Percentiles rank a stretch among this genome's conserved stretches.
phyloP scores from a whole-genome alignment of 2,329 filamentous ascomycete genomes.

The Penicillium sp. region DNA sequence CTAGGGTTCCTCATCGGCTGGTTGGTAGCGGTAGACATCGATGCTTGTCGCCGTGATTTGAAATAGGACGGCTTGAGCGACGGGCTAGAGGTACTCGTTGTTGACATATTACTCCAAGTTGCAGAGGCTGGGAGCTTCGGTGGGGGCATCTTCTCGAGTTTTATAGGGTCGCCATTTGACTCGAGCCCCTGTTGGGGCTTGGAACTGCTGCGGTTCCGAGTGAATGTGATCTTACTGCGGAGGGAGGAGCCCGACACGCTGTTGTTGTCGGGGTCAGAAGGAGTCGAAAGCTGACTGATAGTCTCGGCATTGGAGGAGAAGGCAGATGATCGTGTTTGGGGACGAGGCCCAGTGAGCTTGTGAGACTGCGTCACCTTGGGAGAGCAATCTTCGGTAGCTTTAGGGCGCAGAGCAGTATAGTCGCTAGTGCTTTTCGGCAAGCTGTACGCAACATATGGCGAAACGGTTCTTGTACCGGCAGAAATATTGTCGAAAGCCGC shows the following conservation, averaged over 20 bases:
- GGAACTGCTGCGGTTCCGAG: constrained; percentile 74
- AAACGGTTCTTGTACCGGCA: too few relatives aligned
- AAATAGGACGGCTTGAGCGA: constrained; percentile 60
- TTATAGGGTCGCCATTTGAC: constrained; percentile 46
- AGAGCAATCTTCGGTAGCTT: too few relatives aligned
- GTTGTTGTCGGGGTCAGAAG: constrained; percentile 63
- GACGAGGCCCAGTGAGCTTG: constrained; percentile 47
- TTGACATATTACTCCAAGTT: constrained; percentile 58
- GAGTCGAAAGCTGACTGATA: constrained; percentile 53
- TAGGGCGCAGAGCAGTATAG: too few relatives aligned
- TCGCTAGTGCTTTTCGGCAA: constrained; percentile 50
- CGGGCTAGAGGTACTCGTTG: constrained; percentile 57
- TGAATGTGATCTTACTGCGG: constrained; percentile 68
- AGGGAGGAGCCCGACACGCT: constrained; percentile 67
- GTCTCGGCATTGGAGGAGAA: constrained; percentile 37
- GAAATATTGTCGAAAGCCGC: too few relatives aligned
- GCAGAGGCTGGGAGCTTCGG: constrained; percentile 77
- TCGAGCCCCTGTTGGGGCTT: constrained; percentile 54
- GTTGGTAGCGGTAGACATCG: constrained; percentile 55
- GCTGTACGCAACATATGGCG: constrained; percentile 53
- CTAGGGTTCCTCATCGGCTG: constrained; percentile 49
- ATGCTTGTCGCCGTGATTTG: constrained; percentile 68
- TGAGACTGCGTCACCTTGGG: constrained; percentile 32
- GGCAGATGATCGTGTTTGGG: constrained; percentile 40
- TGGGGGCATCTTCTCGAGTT: constrained; percentile 79